A percentile compares a stretch with the other conserved stretches of the same genome.
Evolutionary conservation across 2,329 filamentous ascomycete species (phyloP).

Genomic region (Achaetomium macrosporum): DNA sequence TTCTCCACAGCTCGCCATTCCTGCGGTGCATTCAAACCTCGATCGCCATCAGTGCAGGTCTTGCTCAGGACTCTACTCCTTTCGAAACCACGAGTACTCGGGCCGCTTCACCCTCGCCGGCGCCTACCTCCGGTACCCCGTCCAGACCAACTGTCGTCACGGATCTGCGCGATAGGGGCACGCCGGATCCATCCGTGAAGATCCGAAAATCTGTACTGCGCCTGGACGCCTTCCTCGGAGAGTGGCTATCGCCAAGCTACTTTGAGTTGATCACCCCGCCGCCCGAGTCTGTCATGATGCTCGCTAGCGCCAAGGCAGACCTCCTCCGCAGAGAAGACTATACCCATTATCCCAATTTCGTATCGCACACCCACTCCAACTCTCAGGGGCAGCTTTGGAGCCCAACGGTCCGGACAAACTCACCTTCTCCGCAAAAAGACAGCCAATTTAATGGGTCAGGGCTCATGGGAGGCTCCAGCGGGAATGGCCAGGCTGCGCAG

Average conservation of each 20-base stretch:
- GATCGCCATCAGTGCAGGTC: slow-evolving; percentile 77
- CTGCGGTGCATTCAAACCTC: slow-evolving; percentile 89
- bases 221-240: slow-evolving; percentile 86
- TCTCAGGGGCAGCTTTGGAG: slow-evolving; percentile 37
- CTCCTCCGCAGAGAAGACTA: slow-evolving; percentile 72
- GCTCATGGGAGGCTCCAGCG: slow-evolving; percentile 24
- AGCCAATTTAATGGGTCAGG: slow-evolving; percentile 24
- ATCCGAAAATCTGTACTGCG: slow-evolving; percentile 61
- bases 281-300: slow-evolving; percentile 78
- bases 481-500: slow-evolving; percentile 14
- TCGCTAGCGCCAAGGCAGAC: slow-evolving; percentile 82
- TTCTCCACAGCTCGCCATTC: slow-evolving; percentile 92
- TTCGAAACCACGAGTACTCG: slow-evolving; percentile 15
- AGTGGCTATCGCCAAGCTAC: slow-evolving; percentile 92
- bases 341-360: slow-evolving; percentile 40
- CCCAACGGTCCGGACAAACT: slow-evolving; percentile 17
- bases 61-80: slow-evolving; percentile 55
- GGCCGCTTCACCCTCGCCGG: slow-evolving; percentile 21
- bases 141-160: slow-evolving; percentile 18
- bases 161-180: slow-evolving; percentile 3
- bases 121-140: slow-evolving; percentile 26
- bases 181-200: slow-evolving; percentile 17
- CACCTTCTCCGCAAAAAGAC: slow-evolving; percentile 9
- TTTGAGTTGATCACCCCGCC: slow-evolving; percentile 89
- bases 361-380: slow-evolving; percentile 26